A percentile compares a stretch with the other conserved stretches of the same genome.
These are phyloP conservation scores for Apiospora malaysiana DNA, from an alignment of 2,329 filamentous ascomycete species.

Conservation along the genomic window DNA sequence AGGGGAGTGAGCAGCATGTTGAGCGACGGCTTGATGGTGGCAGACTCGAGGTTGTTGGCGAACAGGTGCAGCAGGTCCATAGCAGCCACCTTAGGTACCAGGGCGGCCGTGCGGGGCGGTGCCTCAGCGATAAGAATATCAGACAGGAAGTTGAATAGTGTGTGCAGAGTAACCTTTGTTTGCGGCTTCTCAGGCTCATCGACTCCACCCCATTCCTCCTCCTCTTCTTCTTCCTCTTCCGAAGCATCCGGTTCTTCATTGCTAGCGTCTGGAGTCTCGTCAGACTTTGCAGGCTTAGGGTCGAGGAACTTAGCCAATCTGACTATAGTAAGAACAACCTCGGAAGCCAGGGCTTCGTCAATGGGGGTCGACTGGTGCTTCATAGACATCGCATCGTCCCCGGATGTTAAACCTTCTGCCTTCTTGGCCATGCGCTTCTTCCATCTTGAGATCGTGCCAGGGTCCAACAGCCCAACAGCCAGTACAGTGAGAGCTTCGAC, in stretches of 20 bases:
- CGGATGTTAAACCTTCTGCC: conserved; percentile 15
- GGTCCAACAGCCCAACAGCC: conserved; percentile 41
- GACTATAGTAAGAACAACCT: conserved; percentile 80
- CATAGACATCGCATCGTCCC: conserved; percentile 22
- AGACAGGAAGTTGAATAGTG: conserved; percentile 79
- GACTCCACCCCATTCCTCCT: conserved; percentile 46
- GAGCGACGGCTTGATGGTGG: conserved; percentile 66
- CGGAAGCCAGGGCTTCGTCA: conserved; percentile 76
- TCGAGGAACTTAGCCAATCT: conserved; percentile 74
- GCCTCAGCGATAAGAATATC: conserved; percentile 80
- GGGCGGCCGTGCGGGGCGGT: conserved; percentile 64
- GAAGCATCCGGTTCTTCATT: conserved; percentile 49
- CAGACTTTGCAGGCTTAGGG: conserved; percentile 60
- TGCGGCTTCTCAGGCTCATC: conserved; percentile 48
- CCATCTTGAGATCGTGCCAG: conserved; percentile 44
- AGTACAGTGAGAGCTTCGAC: conserved; percentile 62
- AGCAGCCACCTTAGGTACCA: conserved; percentile 77
- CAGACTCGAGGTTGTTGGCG: conserved; percentile 62
- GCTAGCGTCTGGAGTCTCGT: conserved; percentile 50
- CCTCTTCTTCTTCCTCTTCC: conserved; percentile 49
- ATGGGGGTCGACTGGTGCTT: conserved; percentile 44
- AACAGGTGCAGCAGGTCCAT: conserved; percentile 77
- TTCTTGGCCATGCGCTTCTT: conserved; percentile 35
- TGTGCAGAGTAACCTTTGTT: conserved; percentile 58
- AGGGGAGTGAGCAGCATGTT: conserved; percentile 66